These are phyloP conservation scores for Xylaria sp. DNA, from an alignment of 2,329 filamentous ascomycete genomes.

Conservation along the genomic window DNA sequence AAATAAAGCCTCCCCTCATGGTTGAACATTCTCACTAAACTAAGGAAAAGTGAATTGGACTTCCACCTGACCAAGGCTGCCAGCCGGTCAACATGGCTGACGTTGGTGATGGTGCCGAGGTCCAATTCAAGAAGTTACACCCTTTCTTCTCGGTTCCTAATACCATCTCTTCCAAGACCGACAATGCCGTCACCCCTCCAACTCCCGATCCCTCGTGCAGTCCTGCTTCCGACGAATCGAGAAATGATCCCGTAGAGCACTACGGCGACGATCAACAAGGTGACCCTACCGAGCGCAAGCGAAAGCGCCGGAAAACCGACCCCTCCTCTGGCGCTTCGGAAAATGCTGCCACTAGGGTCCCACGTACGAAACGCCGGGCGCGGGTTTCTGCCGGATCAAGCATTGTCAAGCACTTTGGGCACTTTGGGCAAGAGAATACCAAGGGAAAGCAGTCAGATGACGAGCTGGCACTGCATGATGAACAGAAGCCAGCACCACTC, in stretches of 20 bases:
- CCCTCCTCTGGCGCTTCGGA: slow-evolving; percentile 34
- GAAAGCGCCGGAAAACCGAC: slow-evolving; percentile 53
- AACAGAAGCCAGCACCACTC: slow-evolving; percentile 3
- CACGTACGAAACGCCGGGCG: slow-evolving; percentile 24
- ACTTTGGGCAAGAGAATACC: slow-evolving; percentile 21
- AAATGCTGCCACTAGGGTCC: background rate
- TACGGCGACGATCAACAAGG: slow-evolving; percentile 32
- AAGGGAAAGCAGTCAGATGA: background rate
- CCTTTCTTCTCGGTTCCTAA: slow-evolving; percentile 56
- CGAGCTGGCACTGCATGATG: slow-evolving; percentile 6
- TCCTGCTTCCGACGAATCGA: slow-evolving; percentile 35
- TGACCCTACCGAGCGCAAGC: slow-evolving; percentile 39
- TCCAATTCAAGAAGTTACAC: slow-evolving; percentile 54
- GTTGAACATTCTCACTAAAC: background rate
- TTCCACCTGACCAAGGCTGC: background rate
- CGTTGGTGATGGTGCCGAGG: slow-evolving; percentile 43
- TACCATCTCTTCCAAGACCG: slow-evolving; percentile 22
- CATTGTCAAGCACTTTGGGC: slow-evolving; percentile 30
- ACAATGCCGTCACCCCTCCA: slow-evolving; percentile 31
- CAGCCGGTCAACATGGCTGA: slow-evolving; percentile 51
- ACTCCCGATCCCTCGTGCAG: slow-evolving; percentile 43
- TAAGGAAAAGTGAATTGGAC: background rate
- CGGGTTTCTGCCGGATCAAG: slow-evolving; percentile 26
- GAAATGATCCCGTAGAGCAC: slow-evolving; percentile 13
- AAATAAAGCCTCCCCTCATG: slow-evolving; percentile 5